Conservation (phyloP, 257 asterid genomes). For the Vinca minor region DNA sequence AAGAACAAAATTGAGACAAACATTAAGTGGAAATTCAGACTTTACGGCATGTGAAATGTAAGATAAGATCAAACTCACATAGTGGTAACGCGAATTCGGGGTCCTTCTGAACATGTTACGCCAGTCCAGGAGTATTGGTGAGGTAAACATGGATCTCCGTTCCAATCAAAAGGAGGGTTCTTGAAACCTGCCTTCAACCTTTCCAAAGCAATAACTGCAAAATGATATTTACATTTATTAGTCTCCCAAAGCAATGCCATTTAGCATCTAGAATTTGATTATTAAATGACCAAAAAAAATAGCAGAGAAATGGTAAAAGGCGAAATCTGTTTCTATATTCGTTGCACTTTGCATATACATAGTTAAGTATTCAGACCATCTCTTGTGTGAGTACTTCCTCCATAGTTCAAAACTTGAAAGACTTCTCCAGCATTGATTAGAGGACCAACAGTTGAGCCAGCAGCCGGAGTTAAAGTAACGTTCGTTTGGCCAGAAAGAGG, state of each 20-base stretch:
- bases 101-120: slow-evolving; percentile 62
- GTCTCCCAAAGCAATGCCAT: background rate
- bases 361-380: slow-evolving; percentile 48
- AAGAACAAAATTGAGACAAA: background rate
- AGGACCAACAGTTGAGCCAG: slow-evolving; percentile 72
- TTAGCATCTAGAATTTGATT: slow-evolving; percentile 1
- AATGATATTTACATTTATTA: background rate
- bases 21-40: slow-evolving; percentile 2
- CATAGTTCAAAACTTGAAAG: slow-evolving; percentile 49
- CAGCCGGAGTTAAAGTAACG: slow-evolving; percentile 49
- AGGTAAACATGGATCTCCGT: slow-evolving; percentile 95
- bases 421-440: slow-evolving; percentile 85
- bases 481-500: slow-evolving; percentile 69
- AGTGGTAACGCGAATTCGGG: slow-evolving; percentile 54
- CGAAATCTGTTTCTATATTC: background rate
- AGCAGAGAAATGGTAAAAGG: background rate
- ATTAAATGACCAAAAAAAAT: background rate
- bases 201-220: slow-evolving; percentile 70
- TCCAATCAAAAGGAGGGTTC: slow-evolving; percentile 84
- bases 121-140: slow-evolving; percentile 78
- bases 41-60: too few relatives aligned
- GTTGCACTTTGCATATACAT: too few relatives aligned
- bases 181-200: slow-evolving; percentile 46
- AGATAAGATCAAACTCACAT: slow-evolving; percentile 61
- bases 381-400: slow-evolving; percentile 70